Percentiles rank a stretch among this genome's conserved stretches.
These are phyloP conservation scores for Termitomyces sp. DNA, from an alignment of 768 basidiomycete species.

Conservation along the genomic window DNA sequence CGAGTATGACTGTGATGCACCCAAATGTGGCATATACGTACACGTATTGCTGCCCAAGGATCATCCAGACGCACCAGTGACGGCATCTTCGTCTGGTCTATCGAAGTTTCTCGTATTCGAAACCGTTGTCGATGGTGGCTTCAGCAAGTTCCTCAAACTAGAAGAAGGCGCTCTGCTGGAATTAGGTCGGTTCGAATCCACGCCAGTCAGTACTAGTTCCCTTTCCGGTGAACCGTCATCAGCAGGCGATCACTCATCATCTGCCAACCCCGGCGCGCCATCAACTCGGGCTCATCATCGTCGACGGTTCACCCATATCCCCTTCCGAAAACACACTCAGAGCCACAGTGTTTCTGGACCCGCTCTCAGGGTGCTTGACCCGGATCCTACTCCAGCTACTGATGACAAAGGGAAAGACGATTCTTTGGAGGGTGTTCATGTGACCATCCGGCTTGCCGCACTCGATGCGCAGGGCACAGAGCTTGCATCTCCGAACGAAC, in stretches of 20 bases:
- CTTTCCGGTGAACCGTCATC: constrained; percentile 15
- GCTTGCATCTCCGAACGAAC: constrained; percentile 73
- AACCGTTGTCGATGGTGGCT: constrained; percentile 75
- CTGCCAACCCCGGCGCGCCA: constrained; percentile 9
- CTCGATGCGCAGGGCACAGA: constrained; percentile 72
- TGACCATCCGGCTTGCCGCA: constrained; percentile 78
- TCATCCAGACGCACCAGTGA: constrained; percentile 50
- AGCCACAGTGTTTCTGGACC: constrained; percentile 65
- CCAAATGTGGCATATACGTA: constrained; percentile 78
- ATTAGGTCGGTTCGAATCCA: constrained; percentile 67
- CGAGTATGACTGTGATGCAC: constrained; percentile 88
- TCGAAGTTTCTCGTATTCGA: constrained; percentile 58
- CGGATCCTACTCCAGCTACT: constrained; percentile 38
- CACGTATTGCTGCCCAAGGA: constrained; percentile 68
- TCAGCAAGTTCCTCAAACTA: constrained; percentile 67
- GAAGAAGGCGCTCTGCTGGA: constrained; percentile 81
- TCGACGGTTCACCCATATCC: constrained; percentile 64
- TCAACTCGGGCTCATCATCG: constrained; percentile 23
- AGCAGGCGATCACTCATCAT: constrained; percentile 1
- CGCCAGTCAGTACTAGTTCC: constrained; percentile 17
- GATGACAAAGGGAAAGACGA: constrained; percentile 36
- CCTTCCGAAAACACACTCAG: constrained; percentile 57
- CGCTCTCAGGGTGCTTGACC: constrained; percentile 76
- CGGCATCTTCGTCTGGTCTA: constrained; percentile 30
- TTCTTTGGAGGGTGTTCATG: constrained; percentile 65